Percentiles rank a stretch among this genome's conserved stretches.
Conservation (phyloP, 2,329 filamentous ascomycete genomes). For the Pochonia chlamydosporia region DNA sequence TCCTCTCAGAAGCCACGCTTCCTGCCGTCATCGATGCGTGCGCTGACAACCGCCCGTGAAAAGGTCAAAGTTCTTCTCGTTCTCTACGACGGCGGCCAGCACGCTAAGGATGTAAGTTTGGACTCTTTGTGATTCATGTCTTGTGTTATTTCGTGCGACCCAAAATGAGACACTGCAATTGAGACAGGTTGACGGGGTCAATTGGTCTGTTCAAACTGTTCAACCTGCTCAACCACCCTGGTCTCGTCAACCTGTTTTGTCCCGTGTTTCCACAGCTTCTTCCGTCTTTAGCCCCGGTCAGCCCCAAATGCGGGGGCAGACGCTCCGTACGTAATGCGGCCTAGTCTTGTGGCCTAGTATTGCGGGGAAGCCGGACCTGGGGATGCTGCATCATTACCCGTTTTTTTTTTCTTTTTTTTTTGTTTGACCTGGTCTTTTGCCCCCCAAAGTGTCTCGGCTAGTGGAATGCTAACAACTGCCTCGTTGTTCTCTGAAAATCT, state of each 20-base stretch:
- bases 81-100: conserved; percentile 85
- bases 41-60: conserved; percentile 40
- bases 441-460: neutral
- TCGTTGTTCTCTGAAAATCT: neutral
- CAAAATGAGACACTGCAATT: neutral
- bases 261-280: neutral
- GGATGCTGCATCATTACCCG: neutral
- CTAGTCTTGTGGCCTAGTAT: no score
- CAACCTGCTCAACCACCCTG: neutral
- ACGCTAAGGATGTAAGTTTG: conserved; percentile 71
- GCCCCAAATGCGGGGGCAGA: neutral
- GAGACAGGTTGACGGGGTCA: no score
- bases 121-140: conserved; percentile 2
- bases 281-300: neutral
- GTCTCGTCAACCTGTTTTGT: neutral
- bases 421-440: no score
- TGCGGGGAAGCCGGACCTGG: conserved; percentile 6
- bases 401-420: neutral
- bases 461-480: conserved; percentile 1
- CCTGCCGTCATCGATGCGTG: conserved; percentile 39
- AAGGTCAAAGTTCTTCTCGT: conserved; percentile 94
- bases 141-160: neutral
- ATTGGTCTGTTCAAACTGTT: no score
- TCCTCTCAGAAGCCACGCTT: conserved; percentile 36
- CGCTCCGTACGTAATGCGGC: neutral